Evolutionary conservation across 2,329 filamentous ascomycete genomes (phyloP), one percentile per base, ranked within the genome.

Genomic region (Calcarisporium arbuscula): DNA sequence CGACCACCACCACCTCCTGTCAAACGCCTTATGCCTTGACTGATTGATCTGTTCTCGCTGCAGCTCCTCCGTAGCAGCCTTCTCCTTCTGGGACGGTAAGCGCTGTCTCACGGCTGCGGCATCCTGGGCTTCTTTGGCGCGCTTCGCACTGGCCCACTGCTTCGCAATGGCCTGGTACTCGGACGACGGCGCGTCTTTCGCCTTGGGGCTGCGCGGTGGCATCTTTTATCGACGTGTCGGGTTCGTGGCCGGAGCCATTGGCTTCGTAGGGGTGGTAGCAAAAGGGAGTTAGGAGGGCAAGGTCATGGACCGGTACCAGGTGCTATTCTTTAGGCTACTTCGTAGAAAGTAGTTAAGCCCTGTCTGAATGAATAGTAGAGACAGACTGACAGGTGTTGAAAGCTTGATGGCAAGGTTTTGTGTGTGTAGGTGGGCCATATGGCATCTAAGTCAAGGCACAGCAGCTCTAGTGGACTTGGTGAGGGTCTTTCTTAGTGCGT

Each of bases 1-100:
- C 2, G 72, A 69, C 74, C 74, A 78, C 41, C 61, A 58, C 66
- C 69, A 75, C 21, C 72, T 65, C 29, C 58, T 54, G 54, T 74
- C 69, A 51, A 71, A 77, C 29, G 60, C 62, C 19, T 54, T 51
- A 39, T 69, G 71, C 40, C 70, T 64, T 38, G 57, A 58, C 34
- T 56, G 51, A 44, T 77, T 72, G 44, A 75, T 60, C 35, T 60
- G 57, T 19, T 61, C 58, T 28, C 68, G 67, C 40, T 61, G 64
- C 36, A 54, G 53, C 41, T 75, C 65, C 6, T 67, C 57, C 26
- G 54, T 52, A 25, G 57, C 52, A n/a, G 58, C 43, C 14, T 54
- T 53, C 32, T 58, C 50, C 35, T 57, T 52, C 35, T 60, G 51
- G 18, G 46, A 51, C 12, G 49, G 51, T 22, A 50, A 42, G 28